Conservation (phyloP, 331 rosid species). For the Acacia pycnantha region DNA sequence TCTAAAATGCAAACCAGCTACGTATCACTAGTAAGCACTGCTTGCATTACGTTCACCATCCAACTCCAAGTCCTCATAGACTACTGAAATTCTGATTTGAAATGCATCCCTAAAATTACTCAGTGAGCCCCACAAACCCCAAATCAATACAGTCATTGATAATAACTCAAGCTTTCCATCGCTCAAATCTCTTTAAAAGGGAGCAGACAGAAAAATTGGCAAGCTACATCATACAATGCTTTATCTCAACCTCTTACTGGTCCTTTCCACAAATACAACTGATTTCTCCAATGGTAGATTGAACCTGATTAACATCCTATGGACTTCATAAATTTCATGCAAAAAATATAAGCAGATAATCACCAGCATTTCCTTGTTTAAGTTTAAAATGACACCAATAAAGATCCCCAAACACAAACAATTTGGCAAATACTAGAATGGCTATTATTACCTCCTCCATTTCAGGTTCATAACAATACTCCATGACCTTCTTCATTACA, state of each 20-base stretch:
- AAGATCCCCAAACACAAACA: not conserved
- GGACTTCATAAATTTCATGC: not conserved
- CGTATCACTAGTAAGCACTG: not conserved
- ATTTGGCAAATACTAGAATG: not conserved
- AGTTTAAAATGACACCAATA: constrained; percentile 14
- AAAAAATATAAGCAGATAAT: constrained; percentile 10
- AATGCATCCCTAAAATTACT: constrained; percentile 2
- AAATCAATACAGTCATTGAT: not conserved
- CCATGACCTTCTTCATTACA: constrained; percentile 78
- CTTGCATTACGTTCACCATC: constrained; percentile 5
- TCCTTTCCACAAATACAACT: not conserved
- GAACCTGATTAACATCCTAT: not conserved
- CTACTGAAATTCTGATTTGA: not conserved
- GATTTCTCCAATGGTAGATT: constrained; percentile 9
- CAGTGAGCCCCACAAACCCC: not conserved
- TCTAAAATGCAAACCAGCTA: constrained; percentile 16
- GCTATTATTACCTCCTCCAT: constrained; percentile 85
- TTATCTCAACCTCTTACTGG: not conserved
- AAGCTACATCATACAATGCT: not conserved
- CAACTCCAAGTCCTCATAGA: constrained; percentile 13
- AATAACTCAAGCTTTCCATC: not conserved
- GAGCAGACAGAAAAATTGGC: constrained; percentile 8
- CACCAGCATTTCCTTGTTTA: not conserved
- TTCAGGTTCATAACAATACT: constrained; percentile 98
- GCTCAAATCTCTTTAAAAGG: not conserved